These are phyloP conservation scores for Pseudopithomyces chartarum DNA, from an alignment of 2,329 filamentous ascomycete genomes.

Conservation along the genomic window DNA sequence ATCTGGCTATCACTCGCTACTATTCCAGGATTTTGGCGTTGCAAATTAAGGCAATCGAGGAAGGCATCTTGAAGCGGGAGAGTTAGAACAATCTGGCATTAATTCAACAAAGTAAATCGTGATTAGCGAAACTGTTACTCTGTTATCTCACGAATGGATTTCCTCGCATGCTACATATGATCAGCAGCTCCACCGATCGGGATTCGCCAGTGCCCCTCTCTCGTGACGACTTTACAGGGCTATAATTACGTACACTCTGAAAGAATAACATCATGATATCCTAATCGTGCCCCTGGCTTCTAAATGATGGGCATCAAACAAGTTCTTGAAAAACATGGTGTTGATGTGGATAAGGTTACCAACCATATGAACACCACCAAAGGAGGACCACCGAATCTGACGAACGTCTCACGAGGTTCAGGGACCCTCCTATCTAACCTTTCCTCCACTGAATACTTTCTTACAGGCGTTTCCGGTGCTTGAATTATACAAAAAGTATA, in stretches of 20 bases:
- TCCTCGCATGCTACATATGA: no score
- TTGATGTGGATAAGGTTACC: slow-evolving; percentile 49
- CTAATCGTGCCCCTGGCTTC: no score
- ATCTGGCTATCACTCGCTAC: slow-evolving; percentile 53
- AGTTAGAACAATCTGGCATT: not conserved
- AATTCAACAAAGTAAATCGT: not conserved
- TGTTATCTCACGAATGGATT: no score
- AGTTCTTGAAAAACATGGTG: slow-evolving; percentile 47
- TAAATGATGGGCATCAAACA: slow-evolving; percentile 53
- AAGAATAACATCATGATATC: not conserved
- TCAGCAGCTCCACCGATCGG: not conserved
- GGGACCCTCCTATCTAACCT: not conserved
- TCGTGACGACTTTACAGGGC: not conserved
- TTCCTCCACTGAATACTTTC: not conserved
- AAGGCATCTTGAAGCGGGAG: slow-evolving; percentile 22
- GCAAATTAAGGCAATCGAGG: slow-evolving; percentile 51
- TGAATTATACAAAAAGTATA: slow-evolving; percentile 47
- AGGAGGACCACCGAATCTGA: slow-evolving; percentile 45
- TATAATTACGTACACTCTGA: not conserved
- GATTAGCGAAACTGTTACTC: not conserved
- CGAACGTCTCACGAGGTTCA: slow-evolving; percentile 42
- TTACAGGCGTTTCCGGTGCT: slow-evolving; percentile 51
- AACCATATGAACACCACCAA: slow-evolving; percentile 48
- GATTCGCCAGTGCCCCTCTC: not conserved
- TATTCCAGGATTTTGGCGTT: slow-evolving; percentile 52